Conservation (phyloP, 176 grass and related monocot genomes). For the Oryza nivara region DNA sequence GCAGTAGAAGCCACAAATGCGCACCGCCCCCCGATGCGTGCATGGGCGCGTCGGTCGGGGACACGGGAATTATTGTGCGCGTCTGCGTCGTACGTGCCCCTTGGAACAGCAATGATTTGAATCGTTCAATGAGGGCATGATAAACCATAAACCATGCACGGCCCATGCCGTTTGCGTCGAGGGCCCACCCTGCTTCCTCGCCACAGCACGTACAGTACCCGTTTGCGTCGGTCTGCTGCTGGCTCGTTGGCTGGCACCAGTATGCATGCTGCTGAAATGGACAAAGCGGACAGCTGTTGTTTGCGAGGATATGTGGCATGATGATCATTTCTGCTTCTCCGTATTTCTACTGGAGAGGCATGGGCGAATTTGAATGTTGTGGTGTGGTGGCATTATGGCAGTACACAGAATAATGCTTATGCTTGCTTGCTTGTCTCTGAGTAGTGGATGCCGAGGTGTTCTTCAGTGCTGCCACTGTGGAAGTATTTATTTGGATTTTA, state of each 20-base stretch:
- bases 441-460: constrained; percentile 21
- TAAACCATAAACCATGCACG: not conserved
- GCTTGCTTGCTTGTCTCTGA: not conserved
- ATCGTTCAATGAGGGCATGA: not conserved
- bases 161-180: not conserved
- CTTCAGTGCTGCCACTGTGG: constrained; percentile 1
- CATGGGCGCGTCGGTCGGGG: not conserved
- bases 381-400: not conserved
- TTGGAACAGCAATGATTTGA: not conserved
- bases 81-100: not conserved
- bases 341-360: not conserved
- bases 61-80: not conserved
- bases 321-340: not conserved
- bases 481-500: not conserved
- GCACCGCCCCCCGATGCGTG: not conserved
- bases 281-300: constrained; percentile 20
- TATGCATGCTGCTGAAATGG: not conserved
- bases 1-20: not conserved
- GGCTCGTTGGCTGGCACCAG: constrained; percentile 32
- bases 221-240: not conserved
- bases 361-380: not conserved
- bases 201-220: not conserved
- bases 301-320: not conserved
- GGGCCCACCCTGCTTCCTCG: not conserved
- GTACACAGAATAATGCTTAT: not conserved